Conservation (phyloP, 805 yeast genomes). For the Pichia californica region DNA sequence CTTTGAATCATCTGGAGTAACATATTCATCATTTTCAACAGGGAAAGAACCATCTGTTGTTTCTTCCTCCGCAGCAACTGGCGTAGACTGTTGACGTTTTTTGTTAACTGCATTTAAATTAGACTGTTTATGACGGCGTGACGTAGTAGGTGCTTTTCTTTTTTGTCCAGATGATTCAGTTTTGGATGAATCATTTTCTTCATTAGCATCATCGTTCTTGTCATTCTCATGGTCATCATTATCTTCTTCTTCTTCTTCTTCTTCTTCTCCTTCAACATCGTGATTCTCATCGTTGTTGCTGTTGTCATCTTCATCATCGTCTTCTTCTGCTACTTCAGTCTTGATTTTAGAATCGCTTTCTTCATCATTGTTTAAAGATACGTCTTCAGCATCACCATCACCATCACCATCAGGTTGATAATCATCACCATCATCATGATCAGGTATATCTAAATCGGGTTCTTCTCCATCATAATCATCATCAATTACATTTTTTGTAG, state of each 20-base stretch:
- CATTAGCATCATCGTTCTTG: slow-evolving; percentile 20
- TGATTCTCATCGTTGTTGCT: neutral
- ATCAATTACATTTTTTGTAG: neutral
- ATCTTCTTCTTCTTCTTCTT: neutral
- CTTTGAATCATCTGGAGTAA: slow-evolving; percentile 64
- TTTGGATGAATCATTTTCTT: neutral
- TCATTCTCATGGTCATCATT: slow-evolving; percentile 4
- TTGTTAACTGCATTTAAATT: slow-evolving; percentile 13
- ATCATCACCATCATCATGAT: slow-evolving; percentile 11
- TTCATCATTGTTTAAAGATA: slow-evolving; percentile 6
- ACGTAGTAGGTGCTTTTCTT: neutral
- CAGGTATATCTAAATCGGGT: slow-evolving; percentile 13
- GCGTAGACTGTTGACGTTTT: slow-evolving; percentile 7
- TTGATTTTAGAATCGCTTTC: no score
- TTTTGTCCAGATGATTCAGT: neutral
- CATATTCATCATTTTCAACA: slow-evolving; percentile 70
- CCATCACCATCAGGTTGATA: neutral
- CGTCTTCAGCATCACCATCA: slow-evolving; percentile 8
- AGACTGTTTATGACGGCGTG: slow-evolving; percentile 1
- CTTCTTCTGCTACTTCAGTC: slow-evolving; percentile 19
- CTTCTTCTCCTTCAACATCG: neutral
- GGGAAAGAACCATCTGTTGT: slow-evolving; percentile 25
- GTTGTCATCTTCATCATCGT: slow-evolving; percentile 18
- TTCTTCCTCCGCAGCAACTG: slow-evolving; percentile 19
- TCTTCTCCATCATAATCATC: slow-evolving; percentile 11